Conservation (phyloP, 345 rosid genomes). For the Orychophragmus violaceus region DNA sequence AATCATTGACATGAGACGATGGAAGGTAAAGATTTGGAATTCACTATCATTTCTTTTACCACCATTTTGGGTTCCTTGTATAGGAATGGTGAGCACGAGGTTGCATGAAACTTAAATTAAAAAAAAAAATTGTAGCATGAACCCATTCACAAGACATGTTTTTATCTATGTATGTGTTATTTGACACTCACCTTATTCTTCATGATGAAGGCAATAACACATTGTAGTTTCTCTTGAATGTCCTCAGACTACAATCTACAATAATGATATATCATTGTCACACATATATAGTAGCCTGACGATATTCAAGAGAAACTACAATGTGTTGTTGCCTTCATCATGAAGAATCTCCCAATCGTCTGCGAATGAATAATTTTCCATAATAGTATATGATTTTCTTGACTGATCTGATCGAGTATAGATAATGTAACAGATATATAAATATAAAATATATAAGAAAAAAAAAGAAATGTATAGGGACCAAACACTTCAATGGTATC, state of each 20-base stretch:
- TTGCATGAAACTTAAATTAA: too few species aligned
- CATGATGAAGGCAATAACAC: not conserved
- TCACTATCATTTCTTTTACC: too few species aligned
- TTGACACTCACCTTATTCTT: too few species aligned
- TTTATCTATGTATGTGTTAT: too few species aligned
- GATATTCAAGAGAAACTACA: not conserved
- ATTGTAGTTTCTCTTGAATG: not conserved
- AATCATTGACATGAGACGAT: too few species aligned
- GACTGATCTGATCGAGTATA: not conserved
- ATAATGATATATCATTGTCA: not conserved
- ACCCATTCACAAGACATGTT: too few species aligned
- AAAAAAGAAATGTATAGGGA: constrained; percentile 6
- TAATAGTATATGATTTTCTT: not conserved
- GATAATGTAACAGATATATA: not conserved
- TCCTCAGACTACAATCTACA: not conserved
- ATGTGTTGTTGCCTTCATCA: not conserved
- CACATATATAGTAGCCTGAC: not conserved
- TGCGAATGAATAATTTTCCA: not conserved
- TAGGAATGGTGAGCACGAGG: too few species aligned
- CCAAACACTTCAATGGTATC: constrained; percentile 30
- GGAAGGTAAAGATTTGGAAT: too few species aligned
- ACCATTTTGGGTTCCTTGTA: too few species aligned
- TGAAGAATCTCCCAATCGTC: not conserved
- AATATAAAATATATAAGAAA: not conserved
- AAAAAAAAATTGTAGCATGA: too few species aligned